Conservation (phyloP, 179 eudicot genomes). For the Pouteria campechiana region DNA sequence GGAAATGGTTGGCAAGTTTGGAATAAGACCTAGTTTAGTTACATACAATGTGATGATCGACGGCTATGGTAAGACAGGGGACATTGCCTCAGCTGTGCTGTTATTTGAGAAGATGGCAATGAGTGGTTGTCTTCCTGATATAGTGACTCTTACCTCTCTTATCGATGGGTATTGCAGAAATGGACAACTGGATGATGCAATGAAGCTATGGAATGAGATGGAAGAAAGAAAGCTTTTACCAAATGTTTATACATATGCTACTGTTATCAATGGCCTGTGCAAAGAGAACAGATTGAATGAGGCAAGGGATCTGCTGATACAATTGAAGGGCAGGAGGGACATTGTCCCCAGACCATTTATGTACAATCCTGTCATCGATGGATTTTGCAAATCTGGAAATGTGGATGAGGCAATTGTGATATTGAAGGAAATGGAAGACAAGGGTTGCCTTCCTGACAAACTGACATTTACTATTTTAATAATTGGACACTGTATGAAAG, state of each 20-base stretch:
- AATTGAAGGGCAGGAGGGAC: constrained; percentile 50
- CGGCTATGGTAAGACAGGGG: constrained; percentile 69
- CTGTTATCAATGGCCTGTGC: constrained; percentile 63
- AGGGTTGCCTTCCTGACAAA: constrained; percentile 63
- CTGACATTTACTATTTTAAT: constrained; percentile 86
- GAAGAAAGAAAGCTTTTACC: constrained; percentile 34
- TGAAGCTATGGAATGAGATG: constrained; percentile 64
- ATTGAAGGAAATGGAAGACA: constrained; percentile 68
- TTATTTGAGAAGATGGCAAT: constrained; percentile 52
- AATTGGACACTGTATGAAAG: constrained; percentile 93
- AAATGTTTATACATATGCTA: constrained; percentile 52
- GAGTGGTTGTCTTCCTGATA: constrained; percentile 64
- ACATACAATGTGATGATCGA: constrained; percentile 65
- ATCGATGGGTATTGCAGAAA: constrained; percentile 61
- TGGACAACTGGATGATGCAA: constrained; percentile 54
- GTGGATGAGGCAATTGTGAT: constrained; percentile 71
- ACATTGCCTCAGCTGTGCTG: constrained; percentile 39
- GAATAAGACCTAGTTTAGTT: constrained; percentile 50
- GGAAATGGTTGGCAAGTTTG: constrained; percentile 48
- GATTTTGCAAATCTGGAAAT: constrained; percentile 79
- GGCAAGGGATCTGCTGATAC: constrained; percentile 54
- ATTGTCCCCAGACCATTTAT: constrained; percentile 55
- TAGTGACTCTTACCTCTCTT: constrained; percentile 56
- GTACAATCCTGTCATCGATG: constrained; percentile 88
- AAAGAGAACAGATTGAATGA: constrained; percentile 62